phyloP scores from a whole-genome alignment of 2,329 filamentous ascomycete genomes.

The Cladosporium sp. region DNA sequence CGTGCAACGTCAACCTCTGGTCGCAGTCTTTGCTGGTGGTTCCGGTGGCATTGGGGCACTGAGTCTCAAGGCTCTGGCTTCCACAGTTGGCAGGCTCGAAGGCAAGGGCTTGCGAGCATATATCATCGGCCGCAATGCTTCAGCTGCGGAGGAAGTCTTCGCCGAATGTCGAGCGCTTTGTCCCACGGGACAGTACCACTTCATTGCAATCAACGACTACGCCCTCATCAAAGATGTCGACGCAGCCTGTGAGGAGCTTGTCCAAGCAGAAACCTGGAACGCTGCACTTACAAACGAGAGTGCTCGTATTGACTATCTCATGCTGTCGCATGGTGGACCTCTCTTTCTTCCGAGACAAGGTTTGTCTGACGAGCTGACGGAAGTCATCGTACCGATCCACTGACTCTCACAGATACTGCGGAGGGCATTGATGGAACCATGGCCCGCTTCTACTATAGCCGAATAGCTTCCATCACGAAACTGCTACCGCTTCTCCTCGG shows the following conservation, averaged over 20 bases:
- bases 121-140: neutral
- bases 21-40: slow-evolving; percentile 8
- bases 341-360: slow-evolving; percentile 9
- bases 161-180: neutral
- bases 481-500: neutral
- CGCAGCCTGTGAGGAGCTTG: neutral
- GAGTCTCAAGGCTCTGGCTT: slow-evolving; percentile 6
- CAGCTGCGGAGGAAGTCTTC: neutral
- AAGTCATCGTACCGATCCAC: neutral
- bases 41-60: slow-evolving; percentile 6
- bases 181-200: neutral
- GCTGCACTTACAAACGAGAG: neutral
- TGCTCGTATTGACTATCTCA: neutral
- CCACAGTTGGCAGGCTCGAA: neutral
- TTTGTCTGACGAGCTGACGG: neutral
- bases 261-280: neutral
- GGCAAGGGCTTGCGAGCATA: slow-evolving; percentile 5
- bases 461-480: neutral
- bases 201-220: neutral
- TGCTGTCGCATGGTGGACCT: slow-evolving; percentile 1
- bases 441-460: slow-evolving; percentile 10
- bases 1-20: neutral
- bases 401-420: neutral
- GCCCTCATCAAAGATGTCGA: slow-evolving; percentile 1
- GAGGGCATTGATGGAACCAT: slow-evolving; percentile 4